A percentile compares a stretch with the other conserved stretches of the same genome.
Conservation (phyloP, 768 basidiomycete species). For the Leucosporidium creatinivorum region DNA sequence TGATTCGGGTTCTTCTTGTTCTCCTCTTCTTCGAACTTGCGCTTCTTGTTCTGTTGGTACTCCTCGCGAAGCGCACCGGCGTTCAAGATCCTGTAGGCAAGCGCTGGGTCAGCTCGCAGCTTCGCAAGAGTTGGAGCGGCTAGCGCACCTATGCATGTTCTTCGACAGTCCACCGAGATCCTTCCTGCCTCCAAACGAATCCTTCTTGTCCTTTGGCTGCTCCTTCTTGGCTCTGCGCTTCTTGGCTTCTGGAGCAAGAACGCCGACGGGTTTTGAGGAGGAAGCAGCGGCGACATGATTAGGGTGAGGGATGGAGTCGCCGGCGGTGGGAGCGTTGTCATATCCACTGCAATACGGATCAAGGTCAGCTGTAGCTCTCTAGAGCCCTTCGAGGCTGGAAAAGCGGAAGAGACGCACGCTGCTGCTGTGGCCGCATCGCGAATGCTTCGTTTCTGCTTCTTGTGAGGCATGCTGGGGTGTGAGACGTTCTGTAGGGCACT, state of each 20-base stretch:
- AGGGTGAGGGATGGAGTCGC: slow-evolving; percentile 21
- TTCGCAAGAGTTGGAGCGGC: not conserved
- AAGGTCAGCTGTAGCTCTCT: not conserved
- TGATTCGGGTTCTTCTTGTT: slow-evolving; percentile 11
- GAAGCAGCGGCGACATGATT: slow-evolving; percentile 4
- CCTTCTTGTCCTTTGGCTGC: slow-evolving; percentile 1
- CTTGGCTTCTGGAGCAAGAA: slow-evolving; percentile 1
- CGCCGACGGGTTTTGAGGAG: not conserved
- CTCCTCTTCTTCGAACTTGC: slow-evolving; percentile 23
- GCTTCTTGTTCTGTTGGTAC: slow-evolving; percentile 27
- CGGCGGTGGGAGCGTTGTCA: slow-evolving; percentile 25
- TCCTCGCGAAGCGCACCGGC: slow-evolving; percentile 25
- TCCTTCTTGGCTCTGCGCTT: not conserved
- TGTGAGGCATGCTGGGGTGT: not conserved
- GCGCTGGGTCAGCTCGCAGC: not conserved
- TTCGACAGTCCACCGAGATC: slow-evolving; percentile 18
- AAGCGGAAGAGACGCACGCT: not conserved
- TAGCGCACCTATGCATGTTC: slow-evolving; percentile 17
- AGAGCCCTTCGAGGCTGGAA: not conserved
- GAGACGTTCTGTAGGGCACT: too few species aligned
- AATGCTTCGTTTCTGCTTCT: not conserved
- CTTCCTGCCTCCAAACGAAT: not conserved
- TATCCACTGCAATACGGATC: slow-evolving; percentile 7
- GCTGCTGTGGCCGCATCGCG: not conserved
- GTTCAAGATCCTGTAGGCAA: slow-evolving; percentile 23